These are phyloP conservation scores for Tetradesmus obliquus DNA, from an alignment of 139 green algal species.

Conservation along the genomic window DNA sequence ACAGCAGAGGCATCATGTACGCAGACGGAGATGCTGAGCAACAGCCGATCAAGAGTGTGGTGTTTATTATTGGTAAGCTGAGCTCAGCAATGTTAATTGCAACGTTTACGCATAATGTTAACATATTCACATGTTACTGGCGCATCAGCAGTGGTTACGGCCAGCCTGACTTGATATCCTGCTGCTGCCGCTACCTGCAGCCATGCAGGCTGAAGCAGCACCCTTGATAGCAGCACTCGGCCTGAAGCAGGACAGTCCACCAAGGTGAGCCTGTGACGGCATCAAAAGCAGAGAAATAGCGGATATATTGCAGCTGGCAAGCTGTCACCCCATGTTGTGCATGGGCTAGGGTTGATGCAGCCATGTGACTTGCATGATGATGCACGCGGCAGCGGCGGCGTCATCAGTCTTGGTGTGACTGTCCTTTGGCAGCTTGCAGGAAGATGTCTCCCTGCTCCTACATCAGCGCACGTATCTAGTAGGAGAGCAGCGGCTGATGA, in stretches of 20 bases:
- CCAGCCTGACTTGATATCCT: background rate
- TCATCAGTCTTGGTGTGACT: no score
- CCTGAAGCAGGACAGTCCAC: conserved; percentile 68
- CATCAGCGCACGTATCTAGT: no score
- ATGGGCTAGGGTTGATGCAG: no score
- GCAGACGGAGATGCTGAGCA: conserved; percentile 5
- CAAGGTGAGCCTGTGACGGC: conserved; percentile 45
- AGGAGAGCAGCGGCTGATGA: background rate
- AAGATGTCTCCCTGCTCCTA: no score
- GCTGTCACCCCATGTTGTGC: no score
- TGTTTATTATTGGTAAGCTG: conserved; percentile 61
- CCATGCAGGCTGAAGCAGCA: conserved; percentile 92
- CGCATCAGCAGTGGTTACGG: background rate
- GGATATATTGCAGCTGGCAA: background rate
- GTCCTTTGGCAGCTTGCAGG: no score
- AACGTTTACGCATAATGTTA: background rate
- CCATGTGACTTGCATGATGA: no score
- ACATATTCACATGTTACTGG: background rate
- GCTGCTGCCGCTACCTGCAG: conserved; percentile 51
- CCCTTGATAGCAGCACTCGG: conserved; percentile 82
- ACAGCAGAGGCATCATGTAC: conserved; percentile 7
- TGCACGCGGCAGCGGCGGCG: no score
- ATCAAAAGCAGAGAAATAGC: background rate
- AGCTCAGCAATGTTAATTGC: background rate
- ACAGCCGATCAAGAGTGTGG: conserved; percentile 51